These are phyloP conservation scores for Teratosphaeria epicoccoides DNA, from an alignment of 2,329 filamentous ascomycete species.

Conservation along the genomic window DNA sequence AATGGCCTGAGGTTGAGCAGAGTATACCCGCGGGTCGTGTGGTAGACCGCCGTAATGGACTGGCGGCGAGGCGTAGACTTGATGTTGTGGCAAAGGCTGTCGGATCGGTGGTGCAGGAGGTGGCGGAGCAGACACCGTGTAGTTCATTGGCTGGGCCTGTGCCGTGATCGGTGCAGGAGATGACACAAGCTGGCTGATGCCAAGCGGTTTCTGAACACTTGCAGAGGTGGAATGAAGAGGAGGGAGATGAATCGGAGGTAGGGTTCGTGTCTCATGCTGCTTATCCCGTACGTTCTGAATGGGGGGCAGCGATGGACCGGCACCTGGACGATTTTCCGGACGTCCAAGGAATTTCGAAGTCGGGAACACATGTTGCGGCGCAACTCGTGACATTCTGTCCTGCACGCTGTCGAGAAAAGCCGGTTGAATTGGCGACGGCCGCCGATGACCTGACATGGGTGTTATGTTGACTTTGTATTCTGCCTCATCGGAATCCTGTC, in stretches of 20 bases:
- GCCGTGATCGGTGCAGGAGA: constrained; percentile 22
- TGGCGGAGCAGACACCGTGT: not conserved
- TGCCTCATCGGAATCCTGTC: not conserved
- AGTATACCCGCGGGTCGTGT: constrained; percentile 16
- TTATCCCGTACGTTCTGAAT: constrained; percentile 14
- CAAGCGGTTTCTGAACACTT: not conserved
- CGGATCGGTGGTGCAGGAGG: not conserved
- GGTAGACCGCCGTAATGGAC: constrained; percentile 6
- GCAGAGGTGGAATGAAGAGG: constrained; percentile 25
- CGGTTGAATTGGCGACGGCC: constrained; percentile 32
- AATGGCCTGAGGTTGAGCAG: constrained; percentile 12
- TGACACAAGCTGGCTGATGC: constrained; percentile 6
- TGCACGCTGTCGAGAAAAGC: constrained; percentile 25
- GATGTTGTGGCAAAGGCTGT: not conserved
- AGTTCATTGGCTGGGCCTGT: not conserved
- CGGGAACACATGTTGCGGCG: constrained; percentile 32
- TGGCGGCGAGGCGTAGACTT: constrained; percentile 1
- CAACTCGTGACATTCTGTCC: constrained; percentile 36
- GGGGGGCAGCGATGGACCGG: constrained; percentile 28
- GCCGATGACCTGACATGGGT: constrained; percentile 20
- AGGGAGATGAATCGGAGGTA: constrained; percentile 22
- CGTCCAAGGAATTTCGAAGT: constrained; percentile 30
- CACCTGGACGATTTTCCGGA: constrained; percentile 28
- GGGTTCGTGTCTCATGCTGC: constrained; percentile 7
- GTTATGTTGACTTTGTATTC: not conserved